phyloP scores from a whole-genome alignment of 768 basidiomycete genomes.

The Podaxis sp. region DNA sequence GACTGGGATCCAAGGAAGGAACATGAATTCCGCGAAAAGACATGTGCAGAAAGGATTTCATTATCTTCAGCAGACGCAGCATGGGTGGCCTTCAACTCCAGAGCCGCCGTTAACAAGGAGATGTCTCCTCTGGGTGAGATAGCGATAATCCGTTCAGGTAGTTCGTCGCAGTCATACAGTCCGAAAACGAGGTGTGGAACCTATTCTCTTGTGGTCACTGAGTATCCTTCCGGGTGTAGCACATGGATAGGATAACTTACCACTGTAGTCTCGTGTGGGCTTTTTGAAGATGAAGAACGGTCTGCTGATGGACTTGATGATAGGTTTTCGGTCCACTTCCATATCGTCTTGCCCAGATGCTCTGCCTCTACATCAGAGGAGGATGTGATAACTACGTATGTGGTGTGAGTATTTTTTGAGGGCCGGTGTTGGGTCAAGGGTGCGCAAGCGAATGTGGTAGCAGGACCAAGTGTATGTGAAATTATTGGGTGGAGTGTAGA shows the following conservation, averaged over 20 bases:
- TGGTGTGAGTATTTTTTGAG: slow-evolving; percentile 41
- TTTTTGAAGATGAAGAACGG: slow-evolving; percentile 20
- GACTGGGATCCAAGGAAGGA: slow-evolving; percentile 9
- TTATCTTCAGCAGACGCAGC: slow-evolving; percentile 15
- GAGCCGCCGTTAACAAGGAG: slow-evolving; percentile 21
- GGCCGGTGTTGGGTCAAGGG: slow-evolving; percentile 43
- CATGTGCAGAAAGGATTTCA: slow-evolving; percentile 19
- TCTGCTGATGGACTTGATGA: slow-evolving; percentile 18
- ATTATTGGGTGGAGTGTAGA: slow-evolving; percentile 62
- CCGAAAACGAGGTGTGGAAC: slow-evolving; percentile 20
- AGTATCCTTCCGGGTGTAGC: not conserved
- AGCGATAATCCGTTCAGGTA: slow-evolving; percentile 24
- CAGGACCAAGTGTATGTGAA: slow-evolving; percentile 71
- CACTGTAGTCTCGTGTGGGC: slow-evolving; percentile 23
- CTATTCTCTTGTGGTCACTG: slow-evolving; percentile 35
- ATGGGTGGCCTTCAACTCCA: slow-evolving; percentile 22
- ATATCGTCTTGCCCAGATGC: slow-evolving; percentile 49
- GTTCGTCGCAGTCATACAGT: slow-evolving; percentile 22
- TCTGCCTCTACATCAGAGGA: slow-evolving; percentile 40
- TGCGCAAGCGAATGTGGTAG: slow-evolving; percentile 58
- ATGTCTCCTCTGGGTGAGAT: slow-evolving; percentile 24
- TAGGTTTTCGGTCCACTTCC: slow-evolving; percentile 60
- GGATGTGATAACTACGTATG: slow-evolving; percentile 51
- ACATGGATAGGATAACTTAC: slow-evolving; percentile 14
- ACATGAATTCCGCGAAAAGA: slow-evolving; percentile 19